phyloP scores from a whole-genome alignment of 169 alveolate genomes.

The Blepharisma undulans region DNA sequence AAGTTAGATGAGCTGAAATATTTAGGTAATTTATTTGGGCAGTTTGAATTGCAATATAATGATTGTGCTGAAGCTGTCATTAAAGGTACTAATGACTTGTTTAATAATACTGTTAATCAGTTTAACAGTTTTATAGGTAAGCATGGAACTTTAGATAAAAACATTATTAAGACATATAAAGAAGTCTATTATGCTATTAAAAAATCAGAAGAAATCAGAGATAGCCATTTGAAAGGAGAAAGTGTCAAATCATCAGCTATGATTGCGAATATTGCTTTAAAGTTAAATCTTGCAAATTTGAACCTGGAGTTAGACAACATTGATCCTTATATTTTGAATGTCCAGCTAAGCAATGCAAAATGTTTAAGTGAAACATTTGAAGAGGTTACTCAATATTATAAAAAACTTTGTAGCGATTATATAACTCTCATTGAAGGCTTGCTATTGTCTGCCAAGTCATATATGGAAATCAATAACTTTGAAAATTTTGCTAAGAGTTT shows the following conservation, averaged over 20 bases:
- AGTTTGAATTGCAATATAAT: background rate
- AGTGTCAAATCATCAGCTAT: background rate
- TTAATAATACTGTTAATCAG: background rate
- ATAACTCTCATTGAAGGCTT: background rate
- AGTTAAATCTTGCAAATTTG: background rate
- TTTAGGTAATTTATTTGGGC: background rate
- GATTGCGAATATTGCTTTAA: background rate
- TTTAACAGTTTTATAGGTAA: background rate
- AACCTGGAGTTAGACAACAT: background rate
- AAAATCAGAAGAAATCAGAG: background rate
- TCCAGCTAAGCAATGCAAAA: background rate
- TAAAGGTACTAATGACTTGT: background rate
- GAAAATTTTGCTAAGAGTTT: background rate
- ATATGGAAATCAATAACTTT: background rate
- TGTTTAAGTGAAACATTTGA: background rate
- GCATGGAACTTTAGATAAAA: background rate
- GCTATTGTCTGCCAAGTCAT: background rate
- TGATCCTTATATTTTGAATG: background rate
- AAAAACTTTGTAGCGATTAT: background rate
- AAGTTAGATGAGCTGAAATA: background rate
- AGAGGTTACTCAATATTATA: background rate
- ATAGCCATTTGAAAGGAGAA: background rate
- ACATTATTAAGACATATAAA: background rate
- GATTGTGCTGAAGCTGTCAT: background rate
- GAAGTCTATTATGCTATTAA: background rate